Evolutionary conservation across 768 basidiomycete genomes (phyloP).

Genomic region (Tulasnella sp.): DNA sequence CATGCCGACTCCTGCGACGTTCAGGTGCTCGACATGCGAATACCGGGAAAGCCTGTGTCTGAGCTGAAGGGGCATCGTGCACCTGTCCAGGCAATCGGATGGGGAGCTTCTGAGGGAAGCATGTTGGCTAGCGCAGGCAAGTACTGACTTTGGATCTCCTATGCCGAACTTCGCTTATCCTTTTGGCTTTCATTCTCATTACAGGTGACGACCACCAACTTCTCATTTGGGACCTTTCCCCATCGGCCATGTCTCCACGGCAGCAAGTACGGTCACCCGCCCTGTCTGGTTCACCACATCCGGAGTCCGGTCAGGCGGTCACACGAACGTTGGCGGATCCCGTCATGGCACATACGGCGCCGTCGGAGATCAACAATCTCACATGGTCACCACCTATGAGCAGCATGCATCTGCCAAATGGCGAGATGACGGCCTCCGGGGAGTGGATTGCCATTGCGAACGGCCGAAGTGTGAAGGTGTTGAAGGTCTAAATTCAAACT

Average conservation of each 20-base stretch:
- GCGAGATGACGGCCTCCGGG: constrained; percentile 59
- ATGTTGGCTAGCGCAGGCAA: constrained; percentile 79
- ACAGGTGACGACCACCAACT: constrained; percentile 88
- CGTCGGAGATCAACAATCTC: constrained; percentile 66
- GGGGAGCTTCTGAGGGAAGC: constrained; percentile 77
- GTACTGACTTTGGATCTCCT: constrained; percentile 21
- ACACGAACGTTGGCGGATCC: constrained; percentile 57
- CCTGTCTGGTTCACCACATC: constrained; percentile 29
- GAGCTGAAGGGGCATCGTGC: constrained; percentile 77
- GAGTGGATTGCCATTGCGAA: constrained; percentile 82
- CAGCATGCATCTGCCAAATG: constrained; percentile 40
- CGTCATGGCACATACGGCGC: constrained; percentile 72
- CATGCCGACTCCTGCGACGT: constrained; percentile 86
- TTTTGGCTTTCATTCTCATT: background rate
- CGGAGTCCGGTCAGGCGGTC: constrained; percentile 40
- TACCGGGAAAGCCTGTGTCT: constrained; percentile 89
- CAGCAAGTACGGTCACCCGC: constrained; percentile 28
- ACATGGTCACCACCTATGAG: constrained; percentile 78
- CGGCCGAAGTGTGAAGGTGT: constrained; percentile 68
- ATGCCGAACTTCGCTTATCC: background rate
- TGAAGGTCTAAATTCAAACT: constrained; percentile 50
- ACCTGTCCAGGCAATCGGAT: constrained; percentile 77
- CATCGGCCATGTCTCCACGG: constrained; percentile 58
- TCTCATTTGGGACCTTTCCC: constrained; percentile 80
- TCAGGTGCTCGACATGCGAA: constrained; percentile 93